These are phyloP conservation scores for Ophiostoma quercus DNA, from an alignment of 2,329 filamentous ascomycete species.

Conservation along the genomic window DNA sequence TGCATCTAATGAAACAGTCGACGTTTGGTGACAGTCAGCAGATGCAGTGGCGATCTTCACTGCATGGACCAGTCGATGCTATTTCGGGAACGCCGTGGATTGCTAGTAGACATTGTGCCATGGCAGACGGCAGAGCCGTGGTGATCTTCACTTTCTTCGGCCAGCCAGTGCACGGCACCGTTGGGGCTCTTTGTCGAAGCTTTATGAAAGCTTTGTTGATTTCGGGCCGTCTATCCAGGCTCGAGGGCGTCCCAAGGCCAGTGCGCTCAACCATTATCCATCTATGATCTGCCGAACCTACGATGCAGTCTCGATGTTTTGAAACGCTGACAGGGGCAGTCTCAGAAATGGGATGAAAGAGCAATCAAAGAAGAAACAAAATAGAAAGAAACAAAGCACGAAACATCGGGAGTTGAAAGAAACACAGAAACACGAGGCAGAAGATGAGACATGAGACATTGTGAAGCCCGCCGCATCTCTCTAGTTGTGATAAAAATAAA, in stretches of 20 bases:
- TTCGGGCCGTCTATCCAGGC: neutral
- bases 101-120: too few species aligned
- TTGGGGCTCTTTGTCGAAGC: neutral
- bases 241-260: neutral
- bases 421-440: neutral
- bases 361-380: too few species aligned
- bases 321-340: slow-evolving; percentile 2
- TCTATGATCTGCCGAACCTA: neutral
- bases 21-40: neutral
- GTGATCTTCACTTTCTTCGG: neutral
- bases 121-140: neutral
- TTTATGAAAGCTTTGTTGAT: neutral
- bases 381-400: too few species aligned
- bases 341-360: slow-evolving; percentile 1
- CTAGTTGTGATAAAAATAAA: neutral
- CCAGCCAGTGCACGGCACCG: neutral
- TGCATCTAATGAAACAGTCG: neutral
- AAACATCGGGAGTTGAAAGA: too few species aligned
- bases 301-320: neutral
- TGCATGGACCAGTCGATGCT: neutral
- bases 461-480: neutral
- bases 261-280: neutral
- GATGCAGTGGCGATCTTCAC: neutral
- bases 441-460: too few species aligned
- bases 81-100: neutral